phyloP scores from a whole-genome alignment of 1,284 basidiomycete species.

The Trametes versicolor region DNA sequence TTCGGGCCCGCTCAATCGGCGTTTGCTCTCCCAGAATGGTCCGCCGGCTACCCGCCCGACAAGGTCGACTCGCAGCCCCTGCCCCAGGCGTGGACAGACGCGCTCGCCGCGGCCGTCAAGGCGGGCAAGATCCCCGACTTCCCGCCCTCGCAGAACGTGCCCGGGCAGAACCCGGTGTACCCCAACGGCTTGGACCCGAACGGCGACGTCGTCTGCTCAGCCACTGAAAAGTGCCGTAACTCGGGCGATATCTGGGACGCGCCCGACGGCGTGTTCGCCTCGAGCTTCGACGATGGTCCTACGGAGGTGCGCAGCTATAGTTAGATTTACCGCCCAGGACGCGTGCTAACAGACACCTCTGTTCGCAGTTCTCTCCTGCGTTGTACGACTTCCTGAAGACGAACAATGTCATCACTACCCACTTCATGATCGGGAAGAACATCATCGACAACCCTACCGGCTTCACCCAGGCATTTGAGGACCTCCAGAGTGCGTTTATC shows the following conservation, averaged over 20 bases:
- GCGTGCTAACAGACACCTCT: slow-evolving; percentile 13
- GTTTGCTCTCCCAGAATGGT: slow-evolving; percentile 60
- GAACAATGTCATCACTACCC: slow-evolving; percentile 74
- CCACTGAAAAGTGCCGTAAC: slow-evolving; percentile 70
- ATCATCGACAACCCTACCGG: slow-evolving; percentile 65
- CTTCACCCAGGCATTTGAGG: slow-evolving; percentile 62
- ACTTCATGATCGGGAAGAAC: slow-evolving; percentile 86
- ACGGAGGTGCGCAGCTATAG: slow-evolving; percentile 53
- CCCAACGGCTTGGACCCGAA: slow-evolving; percentile 62
- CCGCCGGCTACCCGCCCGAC: slow-evolving; percentile 57
- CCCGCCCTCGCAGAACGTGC: slow-evolving; percentile 54
- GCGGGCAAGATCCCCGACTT: slow-evolving; percentile 80
- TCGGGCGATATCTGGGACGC: slow-evolving; percentile 76
- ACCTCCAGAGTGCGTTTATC: slow-evolving; percentile 46
- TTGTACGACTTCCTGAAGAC: slow-evolving; percentile 67
- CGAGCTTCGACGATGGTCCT: slow-evolving; percentile 86
- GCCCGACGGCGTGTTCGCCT: slow-evolving; percentile 65
- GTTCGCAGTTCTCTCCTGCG: slow-evolving; percentile 42
- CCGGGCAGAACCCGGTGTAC: slow-evolving; percentile 62
- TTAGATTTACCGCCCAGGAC: slow-evolving; percentile 3
- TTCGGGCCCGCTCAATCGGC: slow-evolving; percentile 3
- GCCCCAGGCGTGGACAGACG: slow-evolving; percentile 73
- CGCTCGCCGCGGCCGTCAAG: slow-evolving; percentile 68
- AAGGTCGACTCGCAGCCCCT: slow-evolving; percentile 56
- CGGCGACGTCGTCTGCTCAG: slow-evolving; percentile 67